Conservation (phyloP, 2,329 filamentous ascomycete genomes). For the Neopestalotiopsis sp. region DNA sequence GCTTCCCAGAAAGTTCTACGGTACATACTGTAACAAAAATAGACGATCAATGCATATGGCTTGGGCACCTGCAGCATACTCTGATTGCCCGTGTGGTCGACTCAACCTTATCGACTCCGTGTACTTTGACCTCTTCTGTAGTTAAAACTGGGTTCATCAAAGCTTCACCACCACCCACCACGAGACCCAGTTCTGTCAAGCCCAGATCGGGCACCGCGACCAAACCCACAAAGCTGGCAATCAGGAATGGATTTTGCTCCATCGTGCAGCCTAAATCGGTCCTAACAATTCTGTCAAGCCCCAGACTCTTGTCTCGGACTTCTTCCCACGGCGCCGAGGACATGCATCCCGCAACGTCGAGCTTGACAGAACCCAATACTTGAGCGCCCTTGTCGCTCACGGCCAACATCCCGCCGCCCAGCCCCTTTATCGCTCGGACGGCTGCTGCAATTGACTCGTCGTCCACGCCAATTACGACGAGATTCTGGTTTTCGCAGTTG, state of each 20-base stretch:
- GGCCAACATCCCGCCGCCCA: conserved; percentile 27
- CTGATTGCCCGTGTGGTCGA: background rate
- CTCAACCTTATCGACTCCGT: too few relatives aligned
- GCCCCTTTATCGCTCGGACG: conserved; percentile 17
- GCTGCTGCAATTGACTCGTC: conserved; percentile 28
- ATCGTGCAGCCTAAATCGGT: conserved; percentile 24
- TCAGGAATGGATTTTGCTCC: conserved; percentile 28
- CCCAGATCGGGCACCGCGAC: conserved; percentile 26
- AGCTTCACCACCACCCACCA: conserved; percentile 18
- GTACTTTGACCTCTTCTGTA: background rate
- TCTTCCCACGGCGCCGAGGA: conserved; percentile 20
- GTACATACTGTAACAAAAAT: background rate
- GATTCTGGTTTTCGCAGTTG: conserved; percentile 31
- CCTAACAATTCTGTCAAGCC: conserved; percentile 22
- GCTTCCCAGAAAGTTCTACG: too few relatives aligned
- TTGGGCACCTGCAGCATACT: conserved; percentile 19
- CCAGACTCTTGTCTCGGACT: conserved; percentile 24
- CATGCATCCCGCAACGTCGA: conserved; percentile 32
- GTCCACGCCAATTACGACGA: conserved; percentile 27
- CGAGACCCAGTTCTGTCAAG: conserved; percentile 25
- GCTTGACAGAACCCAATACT: conserved; percentile 22
- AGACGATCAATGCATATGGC: conserved; percentile 4
- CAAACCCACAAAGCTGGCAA: conserved; percentile 30
- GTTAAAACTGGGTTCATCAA: conserved; percentile 18
- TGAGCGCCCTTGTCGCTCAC: background rate